phyloP scores from a whole-genome alignment of 1,284 basidiomycete species.

The Ustilago lituana region DNA sequence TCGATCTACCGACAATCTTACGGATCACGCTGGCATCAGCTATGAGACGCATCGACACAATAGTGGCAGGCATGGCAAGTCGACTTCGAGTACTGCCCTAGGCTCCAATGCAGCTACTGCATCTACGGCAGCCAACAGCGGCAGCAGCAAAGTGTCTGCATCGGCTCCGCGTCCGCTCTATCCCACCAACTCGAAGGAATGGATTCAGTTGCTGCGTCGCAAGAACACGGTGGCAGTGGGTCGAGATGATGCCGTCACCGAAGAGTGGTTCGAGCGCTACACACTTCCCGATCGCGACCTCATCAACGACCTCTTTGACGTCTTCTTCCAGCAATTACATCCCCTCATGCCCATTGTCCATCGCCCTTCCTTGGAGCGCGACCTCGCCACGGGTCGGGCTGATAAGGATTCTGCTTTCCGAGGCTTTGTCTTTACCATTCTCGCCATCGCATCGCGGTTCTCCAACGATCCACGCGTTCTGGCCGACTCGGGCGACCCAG shows the following conservation, averaged over 20 bases:
- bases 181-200: constrained; percentile 56
- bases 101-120: too few species aligned
- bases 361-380: constrained; percentile 48
- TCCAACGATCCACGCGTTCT: constrained; percentile 53
- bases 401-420: constrained; percentile 58
- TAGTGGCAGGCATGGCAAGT: constrained; percentile 2
- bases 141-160: constrained; percentile 2
- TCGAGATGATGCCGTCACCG: constrained; percentile 52
- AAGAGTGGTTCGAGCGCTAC: constrained; percentile 57
- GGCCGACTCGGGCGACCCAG: constrained; percentile 46
- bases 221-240: constrained; percentile 60
- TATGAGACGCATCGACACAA: constrained; percentile 38
- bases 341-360: constrained; percentile 61
- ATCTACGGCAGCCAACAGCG: not conserved
- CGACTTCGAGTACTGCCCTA: too few species aligned
- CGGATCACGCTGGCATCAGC: constrained; percentile 40
- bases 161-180: constrained; percentile 39
- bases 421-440: constrained; percentile 59
- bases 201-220: constrained; percentile 55
- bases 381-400: constrained; percentile 47
- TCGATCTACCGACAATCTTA: constrained; percentile 8
- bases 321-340: constrained; percentile 52
- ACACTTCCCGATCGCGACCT: constrained; percentile 50
- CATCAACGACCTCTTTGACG: constrained; percentile 44
- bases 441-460: constrained; percentile 58